Evolutionary conservation across 192 early-diverging fungal genomes (phyloP), one percentile per base, ranked within the genome.

Genomic region (Powellomyces hirtus): DNA sequence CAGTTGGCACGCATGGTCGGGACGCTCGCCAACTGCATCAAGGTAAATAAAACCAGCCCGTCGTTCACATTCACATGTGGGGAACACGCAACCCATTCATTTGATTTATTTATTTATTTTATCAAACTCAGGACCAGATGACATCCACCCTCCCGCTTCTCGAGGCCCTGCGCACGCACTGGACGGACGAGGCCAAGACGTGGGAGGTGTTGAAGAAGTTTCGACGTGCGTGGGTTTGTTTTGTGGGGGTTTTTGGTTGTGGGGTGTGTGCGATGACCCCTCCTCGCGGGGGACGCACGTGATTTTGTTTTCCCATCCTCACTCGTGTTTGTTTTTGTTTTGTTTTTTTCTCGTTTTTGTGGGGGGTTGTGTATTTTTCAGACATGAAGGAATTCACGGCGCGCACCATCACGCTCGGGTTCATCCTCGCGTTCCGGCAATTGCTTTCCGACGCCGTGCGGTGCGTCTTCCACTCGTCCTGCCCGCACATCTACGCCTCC

Each of bases 1-100:
- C 70, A 77, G 68, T 40, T 77, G 2, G 34, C 38, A 4, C 22
- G 68, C 11, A 73, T 74, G 58, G 38, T 69, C 1, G 64, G 64
- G 10, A 57, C 26, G 10, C 49, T 69, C 26, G 57, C 22, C 44
- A 59, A 59, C 22, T 8, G 34, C 38, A 14, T 60, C n/a, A 60
- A 60, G 59, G 59, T 60, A 38, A 33, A 14, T 2, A 4, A 29
- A 53, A 8, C 7, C 51, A 27, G 24, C 26, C 40, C n/a, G 40
- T 42, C 40, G 40, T 42, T 13, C 40, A 42, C 40, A n/a, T 42
- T 42, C 40, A n/a, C 40, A 42, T 42, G n/a, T n/a, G n/a, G n/a
- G n/a, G n/a, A n/a, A n/a, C n/a, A n/a, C n/a, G n/a, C n/a, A n/a
- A n/a, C n/a, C 22, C 22, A 14, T 56, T 14, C 20, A 56, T 56